Percentiles rank a stretch among this genome's conserved stretches.
Conservation (phyloP, 2,329 filamentous ascomycete genomes). For the Didymella glomerata region DNA sequence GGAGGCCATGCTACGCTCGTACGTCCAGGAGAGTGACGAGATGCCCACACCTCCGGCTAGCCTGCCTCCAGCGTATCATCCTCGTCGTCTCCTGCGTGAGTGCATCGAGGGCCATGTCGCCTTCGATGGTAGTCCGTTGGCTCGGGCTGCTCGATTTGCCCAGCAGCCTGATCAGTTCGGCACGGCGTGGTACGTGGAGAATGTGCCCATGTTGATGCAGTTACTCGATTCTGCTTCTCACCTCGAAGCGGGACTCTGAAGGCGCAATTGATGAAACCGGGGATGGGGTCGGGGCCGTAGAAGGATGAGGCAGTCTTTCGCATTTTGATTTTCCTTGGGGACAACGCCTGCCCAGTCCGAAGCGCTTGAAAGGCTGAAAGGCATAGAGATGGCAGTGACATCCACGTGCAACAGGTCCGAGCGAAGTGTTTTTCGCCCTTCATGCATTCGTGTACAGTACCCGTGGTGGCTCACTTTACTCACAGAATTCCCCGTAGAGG, state of each 20-base stretch:
- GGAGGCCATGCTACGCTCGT: constrained; percentile 1
- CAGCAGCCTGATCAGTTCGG: constrained; percentile 2
- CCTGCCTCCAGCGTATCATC: background rate
- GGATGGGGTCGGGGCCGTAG: background rate
- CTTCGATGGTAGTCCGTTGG: constrained; percentile 19
- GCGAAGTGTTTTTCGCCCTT: background rate
- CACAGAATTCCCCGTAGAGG: background rate
- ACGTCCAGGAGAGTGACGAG: background rate
- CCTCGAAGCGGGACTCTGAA: background rate
- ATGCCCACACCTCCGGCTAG: background rate
- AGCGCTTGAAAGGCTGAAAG: background rate
- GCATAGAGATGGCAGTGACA: background rate
- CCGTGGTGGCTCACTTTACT: background rate
- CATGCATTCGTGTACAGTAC: background rate
- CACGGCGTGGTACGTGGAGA: constrained; percentile 11
- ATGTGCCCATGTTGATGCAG: constrained; percentile 12
- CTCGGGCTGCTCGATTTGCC: constrained; percentile 22
- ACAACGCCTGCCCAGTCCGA: background rate
- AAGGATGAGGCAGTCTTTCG: background rate
- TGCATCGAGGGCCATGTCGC: constrained; percentile 18
- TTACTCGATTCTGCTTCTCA: constrained; percentile 10
- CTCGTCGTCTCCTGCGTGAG: constrained; percentile 15
- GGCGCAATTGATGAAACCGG: background rate
- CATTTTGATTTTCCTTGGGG: background rate
- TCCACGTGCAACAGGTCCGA: background rate